Evolutionary conservation across 2,329 filamentous ascomycete species (phyloP).

Genomic region (Neonectria coccinea): DNA sequence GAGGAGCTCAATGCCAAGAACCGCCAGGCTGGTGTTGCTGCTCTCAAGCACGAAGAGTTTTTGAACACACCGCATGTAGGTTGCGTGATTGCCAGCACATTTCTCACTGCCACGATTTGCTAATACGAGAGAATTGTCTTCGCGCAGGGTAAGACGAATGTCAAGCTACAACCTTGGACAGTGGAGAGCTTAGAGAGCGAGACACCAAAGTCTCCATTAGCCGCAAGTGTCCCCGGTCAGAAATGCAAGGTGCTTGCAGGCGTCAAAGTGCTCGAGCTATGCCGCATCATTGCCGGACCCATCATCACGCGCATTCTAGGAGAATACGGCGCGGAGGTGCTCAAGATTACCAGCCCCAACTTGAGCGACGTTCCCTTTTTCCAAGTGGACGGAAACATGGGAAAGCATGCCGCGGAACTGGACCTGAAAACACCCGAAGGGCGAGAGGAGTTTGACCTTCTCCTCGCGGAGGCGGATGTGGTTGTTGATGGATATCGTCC

Average conservation of each 20-base stretch:
- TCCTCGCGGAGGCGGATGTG: constrained; percentile 73
- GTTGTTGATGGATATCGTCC: constrained; percentile 77
- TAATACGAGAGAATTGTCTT: not conserved
- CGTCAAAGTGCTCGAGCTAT: constrained; percentile 79
- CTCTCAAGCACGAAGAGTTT: constrained; percentile 70
- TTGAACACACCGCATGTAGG: constrained; percentile 60
- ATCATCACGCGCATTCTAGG: constrained; percentile 76
- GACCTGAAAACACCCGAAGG: constrained; percentile 69
- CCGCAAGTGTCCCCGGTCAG: constrained; percentile 27
- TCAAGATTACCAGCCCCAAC: constrained; percentile 76
- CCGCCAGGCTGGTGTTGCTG: constrained; percentile 70
- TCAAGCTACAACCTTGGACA: constrained; percentile 58
- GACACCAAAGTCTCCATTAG: constrained; percentile 61
- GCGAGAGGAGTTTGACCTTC: constrained; percentile 65
- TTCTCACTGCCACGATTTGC: not conserved
- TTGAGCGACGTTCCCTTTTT: constrained; percentile 80
- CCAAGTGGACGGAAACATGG: constrained; percentile 78
- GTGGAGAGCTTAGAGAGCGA: constrained; percentile 62
- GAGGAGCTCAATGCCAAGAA: constrained; percentile 67
- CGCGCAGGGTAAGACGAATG: constrained; percentile 59
- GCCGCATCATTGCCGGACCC: constrained; percentile 81
- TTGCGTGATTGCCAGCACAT: not conserved
- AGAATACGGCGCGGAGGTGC: constrained; percentile 80
- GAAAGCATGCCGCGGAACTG: constrained; percentile 74
- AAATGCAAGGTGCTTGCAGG: constrained; percentile 61